A percentile compares a stretch with the other conserved stretches of the same genome.
Conservation (phyloP, 1,139 yeast genomes). For the Pichia sp. region DNA sequence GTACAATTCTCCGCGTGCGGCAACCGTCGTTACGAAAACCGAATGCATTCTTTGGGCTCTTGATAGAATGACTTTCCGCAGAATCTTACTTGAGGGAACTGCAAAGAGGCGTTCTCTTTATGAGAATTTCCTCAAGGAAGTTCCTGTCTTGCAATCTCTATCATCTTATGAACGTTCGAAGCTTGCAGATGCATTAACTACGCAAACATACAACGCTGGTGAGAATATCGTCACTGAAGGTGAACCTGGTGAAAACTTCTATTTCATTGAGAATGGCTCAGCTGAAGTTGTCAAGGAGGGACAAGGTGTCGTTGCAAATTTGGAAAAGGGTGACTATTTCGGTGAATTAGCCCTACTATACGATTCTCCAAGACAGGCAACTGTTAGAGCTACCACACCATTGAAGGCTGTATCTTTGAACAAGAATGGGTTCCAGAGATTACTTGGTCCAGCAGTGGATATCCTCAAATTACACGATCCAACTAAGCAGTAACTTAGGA, state of each 20-base stretch:
- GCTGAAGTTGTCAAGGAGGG: conserved; percentile 63
- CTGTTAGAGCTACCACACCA: conserved; percentile 69
- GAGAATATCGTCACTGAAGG: conserved; percentile 80
- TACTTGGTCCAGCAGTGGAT: conserved; percentile 85
- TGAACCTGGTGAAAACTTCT: conserved; percentile 86
- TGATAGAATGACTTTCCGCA: conserved; percentile 88
- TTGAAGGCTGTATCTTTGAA: conserved; percentile 88
- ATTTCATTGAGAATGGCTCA: conserved; percentile 79
- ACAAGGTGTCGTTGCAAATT: conserved; percentile 53
- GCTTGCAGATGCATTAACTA: conserved; percentile 87
- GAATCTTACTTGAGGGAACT: conserved; percentile 84
- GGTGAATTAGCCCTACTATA: conserved; percentile 93
- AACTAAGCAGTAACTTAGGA: conserved; percentile 33
- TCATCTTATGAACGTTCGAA: conserved; percentile 83
- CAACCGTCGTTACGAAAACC: conserved; percentile 74
- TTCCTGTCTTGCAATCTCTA: conserved; percentile 67
- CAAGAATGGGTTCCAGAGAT: conserved; percentile 87
- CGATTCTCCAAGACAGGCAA: conserved; percentile 92
- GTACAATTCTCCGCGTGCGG: conserved; percentile 98
- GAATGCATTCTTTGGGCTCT: conserved; percentile 83
- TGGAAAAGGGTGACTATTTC: conserved; percentile 84
- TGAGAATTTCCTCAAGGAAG: conserved; percentile 82
- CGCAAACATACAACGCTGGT: conserved; percentile 68
- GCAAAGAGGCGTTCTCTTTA: conserved; percentile 86
- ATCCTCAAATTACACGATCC: conserved; percentile 81